Base-by-base conservation (phyloP, 1,139 yeast species). In the Suhomyces choctaworum region DNA sequence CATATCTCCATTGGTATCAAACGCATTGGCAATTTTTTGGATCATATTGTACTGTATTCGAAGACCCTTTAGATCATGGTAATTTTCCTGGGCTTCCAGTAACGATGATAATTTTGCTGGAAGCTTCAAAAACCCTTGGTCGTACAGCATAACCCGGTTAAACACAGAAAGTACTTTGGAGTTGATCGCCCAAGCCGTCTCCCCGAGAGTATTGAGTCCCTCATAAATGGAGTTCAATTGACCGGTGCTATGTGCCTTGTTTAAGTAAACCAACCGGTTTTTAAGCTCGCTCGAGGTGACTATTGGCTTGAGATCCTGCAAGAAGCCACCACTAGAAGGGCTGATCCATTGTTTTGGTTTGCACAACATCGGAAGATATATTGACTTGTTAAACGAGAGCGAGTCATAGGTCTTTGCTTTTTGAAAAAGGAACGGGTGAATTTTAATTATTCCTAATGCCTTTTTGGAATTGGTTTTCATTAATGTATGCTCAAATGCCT, bases 331-430 rank as follows among this genome's bases (percentile, higher is more conserved):
- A 12, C 45, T 44, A 1, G 30, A 39, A 0, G 71, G 68, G 5
- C 57, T 40, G 0, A 43, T 45, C 76, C 76, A 70, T 4, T 53
- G 54, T 35, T 54, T 53, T 0, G 76, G 74, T 3, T 70, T 66
- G 25, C 51, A 47, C 9, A 70, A 32, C 73, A 70, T 66, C 1
- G 76, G 76, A 3, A 69, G 44, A 27, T 36, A 49, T n/a, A 56
- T 36, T 1, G 54, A 42, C 17, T 48, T 50, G 12, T 47, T 34
- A 15, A 37, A 46, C 5, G 53, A 36, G 4, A 52, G 30, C 1
- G 47, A 40, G 17, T 43, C 44, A 21, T 43, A 41, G 7, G 39
- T 23, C 12, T 45, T 46, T 37, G 55, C 47, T 22, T 51, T 47
- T 4, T 48, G 45, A 10, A 50, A 38, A 4, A 63, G 40, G 28